phyloP scores from a whole-genome alignment of 2,329 filamentous ascomycete genomes.

The Xylaria sp. region DNA sequence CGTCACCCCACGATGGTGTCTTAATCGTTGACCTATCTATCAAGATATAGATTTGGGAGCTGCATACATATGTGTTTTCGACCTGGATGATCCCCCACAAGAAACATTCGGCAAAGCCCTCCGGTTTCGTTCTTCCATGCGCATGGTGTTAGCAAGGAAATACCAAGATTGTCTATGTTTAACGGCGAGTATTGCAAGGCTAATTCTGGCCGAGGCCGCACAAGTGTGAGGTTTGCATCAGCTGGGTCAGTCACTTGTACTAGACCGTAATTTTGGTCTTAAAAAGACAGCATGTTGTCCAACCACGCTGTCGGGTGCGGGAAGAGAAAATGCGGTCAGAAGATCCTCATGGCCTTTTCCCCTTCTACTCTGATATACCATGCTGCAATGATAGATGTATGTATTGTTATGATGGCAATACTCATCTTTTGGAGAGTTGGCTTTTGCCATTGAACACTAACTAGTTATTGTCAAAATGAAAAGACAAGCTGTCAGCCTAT shows the following conservation, averaged over 20 bases:
- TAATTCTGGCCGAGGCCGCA: constrained; percentile 16
- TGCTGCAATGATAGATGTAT: background rate
- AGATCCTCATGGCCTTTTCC: background rate
- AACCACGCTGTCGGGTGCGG: background rate
- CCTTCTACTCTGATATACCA: background rate
- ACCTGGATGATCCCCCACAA: background rate
- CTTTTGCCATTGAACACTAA: background rate
- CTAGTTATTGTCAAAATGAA: background rate
- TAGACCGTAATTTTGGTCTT: constrained; percentile 4
- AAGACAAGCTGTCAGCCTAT: background rate
- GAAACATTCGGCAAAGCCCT: constrained; percentile 10
- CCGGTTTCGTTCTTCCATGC: constrained; percentile 10
- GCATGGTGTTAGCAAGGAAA: constrained; percentile 11
- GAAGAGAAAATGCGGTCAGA: constrained; percentile 14
- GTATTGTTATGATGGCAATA: background rate
- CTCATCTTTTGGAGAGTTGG: background rate
- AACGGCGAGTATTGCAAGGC: constrained; percentile 8
- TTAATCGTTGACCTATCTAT: constrained; percentile 2
- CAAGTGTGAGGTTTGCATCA: constrained; percentile 7
- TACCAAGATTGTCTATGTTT: constrained; percentile 1
- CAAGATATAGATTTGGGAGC: background rate
- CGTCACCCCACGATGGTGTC: constrained; percentile 2
- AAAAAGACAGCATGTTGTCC: constrained; percentile 9
- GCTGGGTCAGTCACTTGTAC: constrained; percentile 7
- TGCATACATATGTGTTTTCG: constrained; percentile 4